Percentiles rank a stretch among this genome's conserved stretches.
Evolutionary conservation across 2,329 filamentous ascomycete species (phyloP).

Genomic region (Aotearoamyces nothofagi): DNA sequence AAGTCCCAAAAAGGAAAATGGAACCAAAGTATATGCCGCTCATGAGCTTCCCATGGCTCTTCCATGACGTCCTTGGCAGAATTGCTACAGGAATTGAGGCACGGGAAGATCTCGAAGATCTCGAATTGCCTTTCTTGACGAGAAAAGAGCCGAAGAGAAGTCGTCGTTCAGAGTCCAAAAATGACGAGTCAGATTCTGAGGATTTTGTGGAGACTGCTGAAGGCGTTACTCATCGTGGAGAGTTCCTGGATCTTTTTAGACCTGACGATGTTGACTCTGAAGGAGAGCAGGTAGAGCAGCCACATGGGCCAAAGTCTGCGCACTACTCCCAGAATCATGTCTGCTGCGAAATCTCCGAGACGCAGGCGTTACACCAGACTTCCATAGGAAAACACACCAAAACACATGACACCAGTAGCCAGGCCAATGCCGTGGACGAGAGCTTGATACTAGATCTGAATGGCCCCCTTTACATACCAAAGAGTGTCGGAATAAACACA

Average conservation of each 20-base stretch:
- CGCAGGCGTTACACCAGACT: too few species aligned
- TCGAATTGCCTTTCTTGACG: conserved; percentile 7
- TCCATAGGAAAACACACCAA: too few species aligned
- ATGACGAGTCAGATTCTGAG: conserved; percentile 4
- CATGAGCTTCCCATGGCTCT: conserved; percentile 91
- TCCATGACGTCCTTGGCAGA: conserved; percentile 53
- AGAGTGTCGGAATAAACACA: too few species aligned
- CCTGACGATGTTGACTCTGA: conserved; percentile 8
- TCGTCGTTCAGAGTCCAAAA: conserved; percentile 1
- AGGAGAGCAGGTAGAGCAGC: conserved; percentile 4
- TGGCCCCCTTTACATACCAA: too few species aligned
- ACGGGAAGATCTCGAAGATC: conserved; percentile 10
- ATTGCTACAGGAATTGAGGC: conserved; percentile 37
- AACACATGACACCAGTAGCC: too few species aligned
- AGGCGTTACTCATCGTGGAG: conserved; percentile 17
- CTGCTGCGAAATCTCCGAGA: too few species aligned
- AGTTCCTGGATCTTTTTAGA: conserved; percentile 18
- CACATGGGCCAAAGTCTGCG: too few species aligned
- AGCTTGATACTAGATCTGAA: too few species aligned
- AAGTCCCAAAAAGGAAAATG: conserved; percentile 22
- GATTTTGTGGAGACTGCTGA: conserved; percentile 16
- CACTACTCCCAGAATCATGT: too few species aligned
- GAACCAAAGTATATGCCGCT: conserved; percentile 50
- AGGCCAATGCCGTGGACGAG: too few species aligned
- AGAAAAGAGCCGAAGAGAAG: background rate